Conservation (phyloP, 1,284 basidiomycete genomes). For the Coriolopsis trogii region DNA sequence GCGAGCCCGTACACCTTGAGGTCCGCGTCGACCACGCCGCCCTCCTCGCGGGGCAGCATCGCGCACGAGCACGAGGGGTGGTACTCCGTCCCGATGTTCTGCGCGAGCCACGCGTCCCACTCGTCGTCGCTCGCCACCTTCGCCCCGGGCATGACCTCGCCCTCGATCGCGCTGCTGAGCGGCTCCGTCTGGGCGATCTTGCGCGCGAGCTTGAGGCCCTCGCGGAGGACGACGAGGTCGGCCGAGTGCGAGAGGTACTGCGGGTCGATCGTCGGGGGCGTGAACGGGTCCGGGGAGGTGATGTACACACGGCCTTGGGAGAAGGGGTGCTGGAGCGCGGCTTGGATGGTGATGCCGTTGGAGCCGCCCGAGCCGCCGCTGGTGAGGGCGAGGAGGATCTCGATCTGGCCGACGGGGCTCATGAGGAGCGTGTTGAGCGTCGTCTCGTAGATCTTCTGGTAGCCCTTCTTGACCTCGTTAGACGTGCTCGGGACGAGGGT, state of each 20-base stretch:
- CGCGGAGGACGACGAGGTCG: constrained; percentile 59
- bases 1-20: constrained; percentile 63
- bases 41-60: constrained; percentile 62
- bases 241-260: constrained; percentile 58
- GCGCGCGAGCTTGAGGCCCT: constrained; percentile 57
- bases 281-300: constrained; percentile 56
- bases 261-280: constrained; percentile 62
- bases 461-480: constrained; percentile 57
- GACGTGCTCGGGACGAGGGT: constrained; percentile 51
- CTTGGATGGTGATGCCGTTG: constrained; percentile 55
- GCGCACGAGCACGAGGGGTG: constrained; percentile 65
- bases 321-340: constrained; percentile 69
- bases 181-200: constrained; percentile 44
- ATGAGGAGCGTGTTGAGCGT: constrained; percentile 48
- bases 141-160: constrained; percentile 44
- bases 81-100: constrained; percentile 47
- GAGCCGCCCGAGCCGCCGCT: constrained; percentile 38
- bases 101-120: constrained; percentile 49
- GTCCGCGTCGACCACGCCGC: constrained; percentile 68
- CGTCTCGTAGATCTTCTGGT: constrained; percentile 61
- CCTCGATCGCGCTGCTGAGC: constrained; percentile 37
- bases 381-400: constrained; percentile 64
- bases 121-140: constrained; percentile 45
- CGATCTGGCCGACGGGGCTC: constrained; percentile 54
- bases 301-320: constrained; percentile 45